Percentiles rank a stretch among this genome's conserved stretches.
Evolutionary conservation across 208 protist genomes (phyloP).

Genomic region (Naegleria gruberi): DNA sequence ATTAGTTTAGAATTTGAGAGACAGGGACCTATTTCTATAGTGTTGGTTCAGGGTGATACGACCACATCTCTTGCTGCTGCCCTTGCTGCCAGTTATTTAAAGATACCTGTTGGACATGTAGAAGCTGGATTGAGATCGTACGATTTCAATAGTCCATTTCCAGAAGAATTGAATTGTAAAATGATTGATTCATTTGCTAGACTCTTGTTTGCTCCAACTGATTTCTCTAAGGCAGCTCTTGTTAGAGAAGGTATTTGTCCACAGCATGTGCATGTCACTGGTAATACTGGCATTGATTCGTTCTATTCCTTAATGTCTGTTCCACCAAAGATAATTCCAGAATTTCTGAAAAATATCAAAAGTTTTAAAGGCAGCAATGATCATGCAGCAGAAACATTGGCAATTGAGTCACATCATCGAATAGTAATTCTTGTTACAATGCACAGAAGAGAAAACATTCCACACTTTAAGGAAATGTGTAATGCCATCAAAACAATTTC

Average conservation of each 20-base stretch:
- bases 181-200: neutral
- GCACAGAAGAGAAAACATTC: constrained; percentile 21
- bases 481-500: neutral
- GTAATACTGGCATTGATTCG: constrained; percentile 28
- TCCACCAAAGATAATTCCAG: too few relatives aligned
- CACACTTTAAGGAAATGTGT: neutral
- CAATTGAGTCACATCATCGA: too few relatives aligned
- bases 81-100: constrained; percentile 12
- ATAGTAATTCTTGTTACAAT: too few relatives aligned
- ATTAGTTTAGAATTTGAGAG: too few relatives aligned
- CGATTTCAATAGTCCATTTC: constrained; percentile 18
- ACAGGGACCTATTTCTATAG: too few relatives aligned
- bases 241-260: neutral
- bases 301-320: neutral
- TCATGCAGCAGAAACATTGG: too few relatives aligned
- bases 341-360: too few relatives aligned
- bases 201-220: constrained; percentile 8
- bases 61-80: constrained; percentile 10
- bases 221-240: neutral
- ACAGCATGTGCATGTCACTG: neutral
- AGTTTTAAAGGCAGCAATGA: too few relatives aligned
- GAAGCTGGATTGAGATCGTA: constrained; percentile 25
- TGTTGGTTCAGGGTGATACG: constrained; percentile 32
- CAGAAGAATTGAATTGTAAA: constrained; percentile 23
- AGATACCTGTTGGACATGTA: constrained; percentile 17